Evolutionary conservation across 2,329 filamentous ascomycete species (phyloP).

Genomic region (Colletotrichum orchidophilum): DNA sequence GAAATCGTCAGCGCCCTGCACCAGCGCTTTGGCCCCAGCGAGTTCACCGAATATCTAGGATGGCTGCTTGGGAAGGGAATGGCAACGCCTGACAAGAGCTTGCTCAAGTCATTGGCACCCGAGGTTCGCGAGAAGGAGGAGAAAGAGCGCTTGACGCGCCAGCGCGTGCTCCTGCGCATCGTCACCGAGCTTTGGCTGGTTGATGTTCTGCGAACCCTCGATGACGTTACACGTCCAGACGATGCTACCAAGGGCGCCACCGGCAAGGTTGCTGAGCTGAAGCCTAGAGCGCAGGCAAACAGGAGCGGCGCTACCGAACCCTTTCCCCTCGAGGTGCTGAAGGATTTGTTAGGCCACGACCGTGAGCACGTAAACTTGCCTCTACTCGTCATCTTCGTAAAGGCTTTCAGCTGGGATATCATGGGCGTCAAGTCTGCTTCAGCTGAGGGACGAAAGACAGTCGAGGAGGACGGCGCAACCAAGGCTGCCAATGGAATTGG

Average conservation of each 20-base stretch:
- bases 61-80: constrained; percentile 93
- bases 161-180: constrained; percentile 86
- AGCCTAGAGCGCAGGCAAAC: constrained; percentile 64
- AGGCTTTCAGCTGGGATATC: constrained; percentile 95
- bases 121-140: constrained; percentile 95
- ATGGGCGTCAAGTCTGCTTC: constrained; percentile 79
- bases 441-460: constrained; percentile 82
- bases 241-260: constrained; percentile 69
- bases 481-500: constrained; percentile 46
- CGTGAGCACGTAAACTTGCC: constrained; percentile 92
- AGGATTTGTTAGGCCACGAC: constrained; percentile 94
- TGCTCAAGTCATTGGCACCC: constrained; percentile 78
- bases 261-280: constrained; percentile 70
- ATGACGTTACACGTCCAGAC: constrained; percentile 70
- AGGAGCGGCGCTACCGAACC: constrained; percentile 81
- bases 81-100: constrained; percentile 87
- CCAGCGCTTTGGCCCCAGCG: constrained; percentile 88
- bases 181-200: constrained; percentile 97
- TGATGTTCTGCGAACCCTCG: constrained; percentile 83
- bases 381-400: constrained; percentile 93
- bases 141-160: constrained; percentile 88
- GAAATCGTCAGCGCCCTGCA: constrained; percentile 96
- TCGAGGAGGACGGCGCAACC: constrained; percentile 81
- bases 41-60: constrained; percentile 91
- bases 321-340: constrained; percentile 96